Conservation (phyloP, 768 basidiomycete genomes). For the Phlebiopsis flavidoalba region DNA sequence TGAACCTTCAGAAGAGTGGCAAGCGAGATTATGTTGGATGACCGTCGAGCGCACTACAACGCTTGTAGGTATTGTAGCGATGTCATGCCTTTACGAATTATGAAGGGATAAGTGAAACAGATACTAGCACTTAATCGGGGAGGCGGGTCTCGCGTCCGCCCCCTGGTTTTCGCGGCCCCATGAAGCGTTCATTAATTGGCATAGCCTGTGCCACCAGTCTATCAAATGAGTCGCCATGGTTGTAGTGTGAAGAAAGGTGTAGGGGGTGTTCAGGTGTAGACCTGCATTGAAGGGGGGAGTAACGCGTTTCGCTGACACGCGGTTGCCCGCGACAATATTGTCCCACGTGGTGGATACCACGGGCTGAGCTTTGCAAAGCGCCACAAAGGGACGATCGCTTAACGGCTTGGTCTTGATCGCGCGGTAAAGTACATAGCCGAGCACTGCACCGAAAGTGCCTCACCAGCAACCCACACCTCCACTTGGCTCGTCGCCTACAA, state of each 20-base stretch:
- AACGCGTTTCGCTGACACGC: slow-evolving; percentile 38
- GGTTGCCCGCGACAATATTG: slow-evolving; percentile 20
- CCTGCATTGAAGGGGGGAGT: not conserved
- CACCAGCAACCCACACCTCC: not conserved
- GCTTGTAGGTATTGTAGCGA: too few species aligned
- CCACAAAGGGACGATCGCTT: not conserved
- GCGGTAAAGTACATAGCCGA: too few species aligned
- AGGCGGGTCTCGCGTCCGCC: slow-evolving; percentile 39
- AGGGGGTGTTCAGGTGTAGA: not conserved
- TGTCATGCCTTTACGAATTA: too few species aligned
- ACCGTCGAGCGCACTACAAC: too few species aligned
- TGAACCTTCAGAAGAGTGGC: too few species aligned
- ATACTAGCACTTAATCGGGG: slow-evolving; percentile 77
- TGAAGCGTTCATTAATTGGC: not conserved
- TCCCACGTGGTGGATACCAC: slow-evolving; percentile 20
- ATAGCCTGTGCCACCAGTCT: slow-evolving; percentile 29
- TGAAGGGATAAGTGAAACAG: slow-evolving; percentile 1
- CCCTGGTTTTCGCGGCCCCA: slow-evolving; percentile 14
- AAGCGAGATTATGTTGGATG: too few species aligned
- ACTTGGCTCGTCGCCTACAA: not conserved
- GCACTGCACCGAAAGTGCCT: not conserved
- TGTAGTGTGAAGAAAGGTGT: slow-evolving; percentile 4
- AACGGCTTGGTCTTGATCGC: too few species aligned
- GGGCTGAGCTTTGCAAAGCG: slow-evolving; percentile 8
- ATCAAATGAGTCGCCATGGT: slow-evolving; percentile 21